Base-by-base conservation (phyloP, 345 rosid genomes). In the Euclidium syriacum region DNA sequence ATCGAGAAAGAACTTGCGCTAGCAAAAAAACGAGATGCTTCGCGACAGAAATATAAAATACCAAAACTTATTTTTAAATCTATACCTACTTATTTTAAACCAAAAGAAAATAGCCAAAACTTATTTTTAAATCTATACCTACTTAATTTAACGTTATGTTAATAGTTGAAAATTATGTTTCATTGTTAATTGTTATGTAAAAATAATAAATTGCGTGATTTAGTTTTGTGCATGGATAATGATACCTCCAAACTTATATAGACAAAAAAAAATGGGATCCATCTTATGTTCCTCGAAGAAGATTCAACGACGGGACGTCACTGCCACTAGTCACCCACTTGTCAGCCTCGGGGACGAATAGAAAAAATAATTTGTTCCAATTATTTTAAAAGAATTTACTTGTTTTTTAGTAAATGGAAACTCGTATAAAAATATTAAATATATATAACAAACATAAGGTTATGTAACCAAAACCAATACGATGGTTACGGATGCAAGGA, bases 281-380 rank as follows among this genome's bases (percentile, higher is more conserved):
- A 68, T 59, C 39, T 68, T 32, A 52, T 59, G 46, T 40, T 58
- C 4, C 22, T 32, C 61, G 51, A 24, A 59, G 39, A 51, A 59
- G 10, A 50, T 59, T 59, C 60, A 59, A 68, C 61, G 73, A 59
- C 30, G 29, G 17, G 30, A 68, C 53, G 58, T 67, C 32, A 39
- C n/a, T n/a, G n/a, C 62, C 25, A 38, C 34, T 20, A 20, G 24
- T 24, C 32, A 26, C 35, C 32, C 33, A 67, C 35, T 58, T 50
- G 58, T 40, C 58, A 65, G 55, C 15, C 7, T 36, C 33, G 24
- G 17, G 19, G 10, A 24, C 68, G 51, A 39, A 39, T 24, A 3
- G 35, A 20, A 34, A 3, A 22, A 3, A 17, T 1, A 24, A 40
- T 38, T 57, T 41, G 12, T 40, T 16, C 41, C 8, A 10, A 2